Conservation (phyloP, 441 rosid genomes). For the Viola pubescens region DNA sequence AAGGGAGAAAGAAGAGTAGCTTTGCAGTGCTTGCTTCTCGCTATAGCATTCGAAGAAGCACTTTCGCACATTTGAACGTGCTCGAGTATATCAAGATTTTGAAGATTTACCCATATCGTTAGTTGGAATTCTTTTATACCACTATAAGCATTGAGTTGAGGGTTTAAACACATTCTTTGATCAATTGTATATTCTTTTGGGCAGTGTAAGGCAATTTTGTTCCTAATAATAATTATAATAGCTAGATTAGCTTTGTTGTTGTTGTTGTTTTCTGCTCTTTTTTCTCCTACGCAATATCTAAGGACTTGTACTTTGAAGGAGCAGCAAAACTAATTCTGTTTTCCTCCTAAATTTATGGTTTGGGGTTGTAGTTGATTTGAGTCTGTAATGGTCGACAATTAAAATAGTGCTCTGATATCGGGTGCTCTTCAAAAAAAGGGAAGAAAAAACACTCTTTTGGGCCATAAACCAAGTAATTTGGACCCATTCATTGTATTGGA, state of each 20-base stretch:
- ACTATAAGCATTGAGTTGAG: conserved; percentile 16
- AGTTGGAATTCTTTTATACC: conserved; percentile 21
- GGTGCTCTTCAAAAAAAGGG: too few species aligned
- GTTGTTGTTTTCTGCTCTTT: too few species aligned
- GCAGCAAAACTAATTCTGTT: not conserved
- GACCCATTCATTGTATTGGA: too few species aligned
- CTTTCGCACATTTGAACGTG: conserved; percentile 4
- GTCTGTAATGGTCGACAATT: too few species aligned
- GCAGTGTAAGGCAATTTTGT: conserved; percentile 25
- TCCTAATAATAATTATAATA: conserved; percentile 2
- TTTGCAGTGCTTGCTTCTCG: conserved; percentile 9
- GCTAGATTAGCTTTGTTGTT: not conserved
- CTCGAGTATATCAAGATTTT: conserved; percentile 5
- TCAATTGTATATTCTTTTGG: conserved; percentile 29
- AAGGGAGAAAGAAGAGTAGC: conserved; percentile 4
- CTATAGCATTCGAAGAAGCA: not conserved
- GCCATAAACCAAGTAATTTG: too few species aligned
- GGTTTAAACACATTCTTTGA: conserved; percentile 20
- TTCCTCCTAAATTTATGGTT: too few species aligned
- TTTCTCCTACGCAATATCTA: not conserved
- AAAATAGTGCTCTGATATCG: too few species aligned
- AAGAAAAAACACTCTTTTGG: too few species aligned
- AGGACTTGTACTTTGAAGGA: not conserved
- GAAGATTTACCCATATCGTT: not conserved
- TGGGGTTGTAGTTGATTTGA: too few species aligned